A percentile compares a stretch with the other conserved stretches of the same genome.
phyloP scores from a whole-genome alignment of 257 asterid genomes.

The Rhazya stricta region DNA sequence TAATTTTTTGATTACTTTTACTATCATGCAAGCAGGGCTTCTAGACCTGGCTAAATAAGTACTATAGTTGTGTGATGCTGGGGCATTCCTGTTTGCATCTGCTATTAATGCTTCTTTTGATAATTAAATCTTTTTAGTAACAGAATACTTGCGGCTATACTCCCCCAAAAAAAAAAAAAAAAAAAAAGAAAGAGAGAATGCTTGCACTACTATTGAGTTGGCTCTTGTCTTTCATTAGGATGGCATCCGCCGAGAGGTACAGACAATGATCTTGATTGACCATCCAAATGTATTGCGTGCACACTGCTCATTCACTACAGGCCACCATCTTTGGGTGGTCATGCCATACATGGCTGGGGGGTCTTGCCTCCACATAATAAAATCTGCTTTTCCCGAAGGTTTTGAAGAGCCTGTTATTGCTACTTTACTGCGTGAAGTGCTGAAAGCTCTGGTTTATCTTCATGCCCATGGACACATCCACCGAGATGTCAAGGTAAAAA shows the following conservation, averaged over 20 bases:
- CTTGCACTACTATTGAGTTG: slow-evolving; percentile 13
- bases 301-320: slow-evolving; percentile 86
- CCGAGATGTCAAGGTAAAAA: slow-evolving; percentile 92
- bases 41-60: neutral
- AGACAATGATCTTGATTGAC: slow-evolving; percentile 79
- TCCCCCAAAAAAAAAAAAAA: too few relatives aligned
- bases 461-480: slow-evolving; percentile 96
- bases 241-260: slow-evolving; percentile 96
- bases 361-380: slow-evolving; percentile 94
- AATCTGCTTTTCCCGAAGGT: slow-evolving; percentile 84
- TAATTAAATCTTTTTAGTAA: slow-evolving; percentile 15
- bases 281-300: slow-evolving; percentile 92
- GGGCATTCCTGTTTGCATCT: slow-evolving; percentile 1
- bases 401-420: slow-evolving; percentile 99
- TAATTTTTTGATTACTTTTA: neutral
- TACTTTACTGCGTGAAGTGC: slow-evolving; percentile 76
- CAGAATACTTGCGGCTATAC: slow-evolving; percentile 8
- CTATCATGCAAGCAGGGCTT: neutral
- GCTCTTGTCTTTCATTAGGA: slow-evolving; percentile 51
- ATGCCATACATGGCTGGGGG: slow-evolving; percentile 99
- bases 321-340: slow-evolving; percentile 91
- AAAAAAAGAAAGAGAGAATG: too few relatives aligned
- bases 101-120: slow-evolving; percentile 10
- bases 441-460: slow-evolving; percentile 95
- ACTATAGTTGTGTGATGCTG: neutral